These are phyloP conservation scores for Boletellus ananas DNA, from an alignment of 768 basidiomycete genomes.

Conservation along the genomic window DNA sequence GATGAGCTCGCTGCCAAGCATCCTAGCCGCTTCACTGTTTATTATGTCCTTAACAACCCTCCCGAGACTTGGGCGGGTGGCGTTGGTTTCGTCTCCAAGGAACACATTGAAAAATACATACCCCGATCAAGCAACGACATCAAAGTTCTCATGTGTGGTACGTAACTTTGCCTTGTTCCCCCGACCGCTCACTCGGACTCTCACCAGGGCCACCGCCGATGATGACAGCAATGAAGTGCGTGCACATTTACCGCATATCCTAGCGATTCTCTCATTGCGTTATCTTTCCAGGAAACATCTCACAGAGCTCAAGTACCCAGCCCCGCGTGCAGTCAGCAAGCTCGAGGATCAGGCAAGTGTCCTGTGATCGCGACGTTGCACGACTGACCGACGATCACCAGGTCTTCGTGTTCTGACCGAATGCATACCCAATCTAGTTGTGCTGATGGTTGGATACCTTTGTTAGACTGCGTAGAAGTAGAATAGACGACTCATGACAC, in stretches of 20 bases:
- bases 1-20: constrained; percentile 70
- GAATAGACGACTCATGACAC: neutral
- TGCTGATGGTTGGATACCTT: neutral
- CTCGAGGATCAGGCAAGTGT: constrained; percentile 72
- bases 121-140: constrained; percentile 62
- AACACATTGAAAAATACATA: constrained; percentile 81
- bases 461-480: neutral
- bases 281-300: constrained; percentile 69
- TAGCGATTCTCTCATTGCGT: constrained; percentile 1
- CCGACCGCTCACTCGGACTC: neutral
- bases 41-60: constrained; percentile 94
- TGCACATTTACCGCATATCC: constrained; percentile 4
- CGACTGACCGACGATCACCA: constrained; percentile 19
- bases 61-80: constrained; percentile 85
- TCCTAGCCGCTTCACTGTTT: constrained; percentile 67
- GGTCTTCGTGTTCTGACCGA: constrained; percentile 40
- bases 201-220: constrained; percentile 65
- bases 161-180: constrained; percentile 30
- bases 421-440: neutral
- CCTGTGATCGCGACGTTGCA: too few species aligned
- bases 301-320: constrained; percentile 80
- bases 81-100: constrained; percentile 89
- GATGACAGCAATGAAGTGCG: constrained; percentile 76
- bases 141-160: constrained; percentile 87
- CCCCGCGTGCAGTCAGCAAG: constrained; percentile 89